These are phyloP conservation scores for Allium cepa DNA, from an alignment of 106 monocot species.

Conservation along the genomic window DNA sequence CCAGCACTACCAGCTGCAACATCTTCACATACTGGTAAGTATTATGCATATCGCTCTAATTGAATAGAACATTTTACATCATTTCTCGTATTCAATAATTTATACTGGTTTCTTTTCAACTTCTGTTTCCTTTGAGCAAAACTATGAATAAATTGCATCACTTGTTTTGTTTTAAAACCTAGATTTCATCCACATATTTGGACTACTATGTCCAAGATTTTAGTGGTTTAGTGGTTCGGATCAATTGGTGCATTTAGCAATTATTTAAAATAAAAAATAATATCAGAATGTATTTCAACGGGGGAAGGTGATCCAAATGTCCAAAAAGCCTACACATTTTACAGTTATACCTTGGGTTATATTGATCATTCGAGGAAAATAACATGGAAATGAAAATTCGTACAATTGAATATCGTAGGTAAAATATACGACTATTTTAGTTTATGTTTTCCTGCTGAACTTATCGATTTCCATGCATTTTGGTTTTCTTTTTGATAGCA, in stretches of 20 bases:
- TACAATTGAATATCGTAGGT: background rate
- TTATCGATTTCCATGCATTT: background rate
- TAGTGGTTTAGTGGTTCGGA: no score
- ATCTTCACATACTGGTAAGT: conserved; percentile 54
- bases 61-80: no score
- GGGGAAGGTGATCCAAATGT: no score
- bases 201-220: background rate
- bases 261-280: no score
- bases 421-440: background rate
- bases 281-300: no score
- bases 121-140: background rate
- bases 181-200: background rate
- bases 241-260: no score
- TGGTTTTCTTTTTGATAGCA: background rate
- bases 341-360: no score
- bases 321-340: no score
- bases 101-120: background rate
- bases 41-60: background rate
- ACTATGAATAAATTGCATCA: background rate
- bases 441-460: background rate
- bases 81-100: background rate
- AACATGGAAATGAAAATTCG: background rate
- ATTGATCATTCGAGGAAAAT: background rate
- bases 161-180: background rate
- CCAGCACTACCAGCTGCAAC: conserved; percentile 89